Evolutionary conservation across 2,329 filamentous ascomycete genomes (phyloP).

Genomic region (Fusarium sp.): DNA sequence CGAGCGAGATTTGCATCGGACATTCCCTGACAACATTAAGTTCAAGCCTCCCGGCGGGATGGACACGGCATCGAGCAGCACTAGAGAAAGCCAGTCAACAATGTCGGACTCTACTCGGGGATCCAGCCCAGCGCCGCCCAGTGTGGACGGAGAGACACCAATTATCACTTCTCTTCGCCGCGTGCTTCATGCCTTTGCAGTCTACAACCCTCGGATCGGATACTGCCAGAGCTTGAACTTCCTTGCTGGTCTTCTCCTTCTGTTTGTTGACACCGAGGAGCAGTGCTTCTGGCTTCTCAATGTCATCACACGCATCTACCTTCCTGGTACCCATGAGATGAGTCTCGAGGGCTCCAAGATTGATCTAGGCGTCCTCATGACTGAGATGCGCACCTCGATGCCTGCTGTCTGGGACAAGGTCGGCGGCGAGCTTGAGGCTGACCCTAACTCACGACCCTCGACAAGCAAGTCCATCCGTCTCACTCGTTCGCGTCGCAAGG

Average conservation of each 20-base stretch:
- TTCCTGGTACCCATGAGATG: slow-evolving; percentile 91
- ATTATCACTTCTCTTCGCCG: slow-evolving; percentile 84
- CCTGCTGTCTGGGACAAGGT: slow-evolving; percentile 89
- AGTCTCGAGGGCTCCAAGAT: slow-evolving; percentile 92
- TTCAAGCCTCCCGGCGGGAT: slow-evolving; percentile 73
- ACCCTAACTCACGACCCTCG: slow-evolving; percentile 49
- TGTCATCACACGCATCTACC: slow-evolving; percentile 86
- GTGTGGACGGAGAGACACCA: slow-evolving; percentile 67
- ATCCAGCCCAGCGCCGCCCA: slow-evolving; percentile 46
- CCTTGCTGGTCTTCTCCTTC: slow-evolving; percentile 84
- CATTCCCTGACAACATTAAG: slow-evolving; percentile 91
- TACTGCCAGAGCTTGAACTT: slow-evolving; percentile 98
- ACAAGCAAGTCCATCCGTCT: slow-evolving; percentile 48
- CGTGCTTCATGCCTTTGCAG: slow-evolving; percentile 86
- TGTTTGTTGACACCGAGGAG: slow-evolving; percentile 89
- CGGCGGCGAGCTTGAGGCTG: slow-evolving; percentile 74
- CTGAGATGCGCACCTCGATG: slow-evolving; percentile 80
- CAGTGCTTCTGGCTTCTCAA: slow-evolving; percentile 93
- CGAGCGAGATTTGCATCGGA: slow-evolving; percentile 90
- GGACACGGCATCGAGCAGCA: slow-evolving; percentile 45
- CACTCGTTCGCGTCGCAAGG: slow-evolving; percentile 50
- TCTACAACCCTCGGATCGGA: slow-evolving; percentile 89
- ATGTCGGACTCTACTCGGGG: slow-evolving; percentile 44
- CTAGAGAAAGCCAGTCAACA: slow-evolving; percentile 49
- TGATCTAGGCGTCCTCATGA: slow-evolving; percentile 93